Conservation (phyloP, 2,329 filamentous ascomycete genomes). For the Colletotrichum lupini region DNA sequence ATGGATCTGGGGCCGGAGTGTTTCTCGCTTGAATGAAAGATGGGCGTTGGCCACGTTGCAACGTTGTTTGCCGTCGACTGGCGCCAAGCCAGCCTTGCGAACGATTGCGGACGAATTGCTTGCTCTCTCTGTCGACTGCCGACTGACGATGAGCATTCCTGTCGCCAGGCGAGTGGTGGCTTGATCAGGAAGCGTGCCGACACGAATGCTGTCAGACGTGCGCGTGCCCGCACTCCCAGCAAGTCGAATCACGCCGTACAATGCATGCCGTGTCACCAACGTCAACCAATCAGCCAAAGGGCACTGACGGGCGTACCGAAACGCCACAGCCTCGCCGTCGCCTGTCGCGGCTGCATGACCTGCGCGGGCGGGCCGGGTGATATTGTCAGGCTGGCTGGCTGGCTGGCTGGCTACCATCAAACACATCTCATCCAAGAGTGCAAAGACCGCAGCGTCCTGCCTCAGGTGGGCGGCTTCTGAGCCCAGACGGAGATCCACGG, state of each 20-base stretch:
- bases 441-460: background rate
- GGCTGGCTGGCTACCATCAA: background rate
- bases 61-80: background rate
- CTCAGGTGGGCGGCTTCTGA: constrained; percentile 45
- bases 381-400: background rate
- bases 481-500: constrained; percentile 52
- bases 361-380: background rate
- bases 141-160: background rate
- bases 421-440: background rate
- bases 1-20: background rate
- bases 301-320: background rate
- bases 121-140: background rate
- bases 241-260: background rate
- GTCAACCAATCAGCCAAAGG: background rate
- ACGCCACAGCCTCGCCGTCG: background rate
- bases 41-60: background rate
- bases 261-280: background rate
- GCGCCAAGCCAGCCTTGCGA: background rate
- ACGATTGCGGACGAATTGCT: background rate
- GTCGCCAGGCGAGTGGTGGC: background rate
- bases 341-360: background rate
- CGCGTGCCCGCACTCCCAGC: background rate
- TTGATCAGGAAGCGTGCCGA: background rate
- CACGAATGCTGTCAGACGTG: constrained; percentile 7
- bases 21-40: background rate